A percentile compares a stretch with the other conserved stretches of the same genome.
phyloP scores from a whole-genome alignment of 148 eudicot genomes.

The Polygonum maritimum region DNA sequence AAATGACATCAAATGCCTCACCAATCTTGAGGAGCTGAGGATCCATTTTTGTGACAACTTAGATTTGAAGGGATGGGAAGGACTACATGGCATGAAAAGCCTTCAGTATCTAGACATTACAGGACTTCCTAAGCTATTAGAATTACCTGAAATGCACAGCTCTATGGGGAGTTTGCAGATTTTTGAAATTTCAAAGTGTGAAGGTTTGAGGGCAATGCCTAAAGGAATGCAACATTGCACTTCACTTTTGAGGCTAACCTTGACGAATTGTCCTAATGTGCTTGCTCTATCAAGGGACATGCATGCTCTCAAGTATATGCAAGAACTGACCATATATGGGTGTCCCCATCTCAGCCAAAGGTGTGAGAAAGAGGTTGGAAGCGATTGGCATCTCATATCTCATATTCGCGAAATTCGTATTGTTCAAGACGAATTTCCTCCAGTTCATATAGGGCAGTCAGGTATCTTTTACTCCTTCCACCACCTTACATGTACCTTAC shows the following conservation, averaged over 20 bases:
- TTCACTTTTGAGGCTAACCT: not conserved
- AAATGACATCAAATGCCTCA: slow-evolving; percentile 2
- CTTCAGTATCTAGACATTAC: not conserved
- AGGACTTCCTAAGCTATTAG: not conserved
- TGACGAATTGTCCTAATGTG: not conserved
- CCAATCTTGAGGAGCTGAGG: not conserved
- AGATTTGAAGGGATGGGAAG: slow-evolving; percentile 3
- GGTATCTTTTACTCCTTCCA: not conserved
- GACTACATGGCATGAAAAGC: not conserved
- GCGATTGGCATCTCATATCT: not conserved
- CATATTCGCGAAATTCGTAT: not conserved
- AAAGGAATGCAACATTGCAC: not conserved
- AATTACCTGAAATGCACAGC: not conserved
- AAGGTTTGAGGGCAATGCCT: not conserved
- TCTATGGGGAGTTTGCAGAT: not conserved
- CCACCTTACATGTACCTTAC: too few relatives aligned
- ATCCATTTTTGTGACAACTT: not conserved
- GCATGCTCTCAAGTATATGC: not conserved
- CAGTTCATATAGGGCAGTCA: not conserved
- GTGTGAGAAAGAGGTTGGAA: not conserved
- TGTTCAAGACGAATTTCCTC: not conserved
- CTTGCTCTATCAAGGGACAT: not conserved
- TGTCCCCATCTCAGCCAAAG: not conserved
- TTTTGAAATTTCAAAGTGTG: not conserved
- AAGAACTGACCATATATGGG: not conserved